Evolutionary conservation across 106 monocot species (phyloP).

Genomic region (Gastrodia elata): DNA sequence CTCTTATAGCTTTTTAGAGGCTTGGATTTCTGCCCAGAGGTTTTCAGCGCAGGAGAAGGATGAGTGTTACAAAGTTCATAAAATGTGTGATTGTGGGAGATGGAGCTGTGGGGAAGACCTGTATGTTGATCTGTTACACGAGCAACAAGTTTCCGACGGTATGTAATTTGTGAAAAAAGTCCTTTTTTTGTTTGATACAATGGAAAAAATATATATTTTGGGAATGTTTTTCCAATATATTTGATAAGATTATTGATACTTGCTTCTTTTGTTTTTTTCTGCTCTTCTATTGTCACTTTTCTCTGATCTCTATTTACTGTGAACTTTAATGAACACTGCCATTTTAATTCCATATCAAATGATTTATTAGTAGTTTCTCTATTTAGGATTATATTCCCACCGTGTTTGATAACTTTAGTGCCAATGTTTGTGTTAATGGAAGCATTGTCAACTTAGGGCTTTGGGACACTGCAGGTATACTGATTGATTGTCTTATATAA

Average conservation of each 20-base stretch:
- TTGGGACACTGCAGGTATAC: slow-evolving; percentile 33
- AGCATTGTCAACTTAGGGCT: slow-evolving; percentile 53
- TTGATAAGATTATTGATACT: neutral
- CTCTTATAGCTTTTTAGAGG: neutral
- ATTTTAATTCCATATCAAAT: neutral
- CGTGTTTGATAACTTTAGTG: slow-evolving; percentile 57
- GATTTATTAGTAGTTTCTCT: neutral
- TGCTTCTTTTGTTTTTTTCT: neutral
- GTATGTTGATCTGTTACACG: slow-evolving; percentile 95
- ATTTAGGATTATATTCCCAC: slow-evolving; percentile 49
- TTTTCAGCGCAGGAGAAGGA: slow-evolving; percentile 9
- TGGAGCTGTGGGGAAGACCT: slow-evolving; percentile 84
- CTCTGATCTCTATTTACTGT: neutral
- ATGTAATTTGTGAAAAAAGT: neutral
- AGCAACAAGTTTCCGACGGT: slow-evolving; percentile 78
- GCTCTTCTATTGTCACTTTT: neutral
- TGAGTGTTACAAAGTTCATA: slow-evolving; percentile 74
- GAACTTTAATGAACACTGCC: neutral
- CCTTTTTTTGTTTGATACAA: neutral
- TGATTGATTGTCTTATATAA: neutral
- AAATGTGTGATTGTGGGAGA: slow-evolving; percentile 87
- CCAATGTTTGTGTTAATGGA: slow-evolving; percentile 49
- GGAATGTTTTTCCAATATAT: neutral
- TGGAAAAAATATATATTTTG: neutral
- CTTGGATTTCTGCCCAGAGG: slow-evolving; percentile 1